phyloP scores from a whole-genome alignment of 1,284 basidiomycete species.

The Cryptococcus floricola region DNA sequence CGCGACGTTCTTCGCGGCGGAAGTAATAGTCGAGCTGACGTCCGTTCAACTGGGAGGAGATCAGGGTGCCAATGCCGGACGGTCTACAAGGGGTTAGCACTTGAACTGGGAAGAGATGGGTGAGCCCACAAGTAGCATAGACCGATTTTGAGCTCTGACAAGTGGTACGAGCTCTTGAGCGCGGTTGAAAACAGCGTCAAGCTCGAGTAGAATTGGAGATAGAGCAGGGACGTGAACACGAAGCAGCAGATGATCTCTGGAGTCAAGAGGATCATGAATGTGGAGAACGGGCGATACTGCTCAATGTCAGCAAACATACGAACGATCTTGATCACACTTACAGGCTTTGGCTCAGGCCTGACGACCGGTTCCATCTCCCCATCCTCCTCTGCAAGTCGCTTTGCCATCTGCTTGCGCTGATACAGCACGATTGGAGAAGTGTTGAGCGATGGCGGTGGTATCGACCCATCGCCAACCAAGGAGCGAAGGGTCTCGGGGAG shows the following conservation, averaged over 20 bases:
- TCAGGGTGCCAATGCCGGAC: conserved; percentile 37
- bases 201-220: conserved; percentile 46
- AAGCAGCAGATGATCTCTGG: conserved; percentile 44
- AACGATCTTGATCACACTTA: conserved; percentile 5
- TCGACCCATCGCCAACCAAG: conserved; percentile 46
- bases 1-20: conserved; percentile 34
- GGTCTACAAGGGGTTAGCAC: conserved; percentile 17
- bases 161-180: conserved; percentile 37
- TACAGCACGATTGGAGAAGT: conserved; percentile 27
- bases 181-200: conserved; percentile 46
- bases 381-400: conserved; percentile 15
- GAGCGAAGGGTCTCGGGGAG: conserved; percentile 46
- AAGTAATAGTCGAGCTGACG: conserved; percentile 42
- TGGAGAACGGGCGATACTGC: conserved; percentile 40
- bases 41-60: conserved; percentile 38
- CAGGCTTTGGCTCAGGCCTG: conserved; percentile 29
- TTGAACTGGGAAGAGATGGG: background rate
- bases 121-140: conserved; percentile 44
- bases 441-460: conserved; percentile 43
- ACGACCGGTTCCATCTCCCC: conserved; percentile 24
- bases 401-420: conserved; percentile 22
- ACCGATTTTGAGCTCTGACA: conserved; percentile 46
- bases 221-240: conserved; percentile 36
- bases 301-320: background rate
- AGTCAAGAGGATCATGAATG: conserved; percentile 40